These are phyloP conservation scores for Aspergillus carlsbadensis DNA, from an alignment of 495 filamentous ascomycete species.

Conservation along the genomic window DNA sequence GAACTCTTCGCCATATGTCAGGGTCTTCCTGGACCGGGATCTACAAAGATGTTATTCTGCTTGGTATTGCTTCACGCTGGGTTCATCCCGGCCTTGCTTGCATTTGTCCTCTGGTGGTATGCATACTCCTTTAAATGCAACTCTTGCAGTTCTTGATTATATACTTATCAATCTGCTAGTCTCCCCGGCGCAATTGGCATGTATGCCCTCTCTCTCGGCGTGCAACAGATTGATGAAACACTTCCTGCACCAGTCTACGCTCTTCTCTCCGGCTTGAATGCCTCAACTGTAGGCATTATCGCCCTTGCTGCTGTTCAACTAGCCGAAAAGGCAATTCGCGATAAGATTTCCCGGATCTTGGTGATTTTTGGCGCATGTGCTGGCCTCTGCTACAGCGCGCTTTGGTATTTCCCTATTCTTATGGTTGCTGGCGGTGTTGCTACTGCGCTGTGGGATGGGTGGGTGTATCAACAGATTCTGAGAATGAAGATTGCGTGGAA, in stretches of 20 bases:
- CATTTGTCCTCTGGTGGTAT: constrained; percentile 70
- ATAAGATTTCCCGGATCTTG: constrained; percentile 64
- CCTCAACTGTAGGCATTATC: constrained; percentile 76
- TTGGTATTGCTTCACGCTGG: constrained; percentile 68
- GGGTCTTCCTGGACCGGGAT: constrained; percentile 70
- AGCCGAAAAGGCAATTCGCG: constrained; percentile 71
- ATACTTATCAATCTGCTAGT: constrained; percentile 30
- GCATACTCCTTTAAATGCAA: background rate
- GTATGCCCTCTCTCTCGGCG: constrained; percentile 69
- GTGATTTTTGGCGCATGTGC: constrained; percentile 68
- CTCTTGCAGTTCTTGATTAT: no score
- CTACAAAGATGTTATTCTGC: constrained; percentile 79
- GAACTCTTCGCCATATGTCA: constrained; percentile 81
- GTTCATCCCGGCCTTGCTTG: constrained; percentile 58
- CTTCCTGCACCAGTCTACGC: constrained; percentile 71
- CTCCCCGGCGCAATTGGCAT: constrained; percentile 76
- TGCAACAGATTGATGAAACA: constrained; percentile 56
- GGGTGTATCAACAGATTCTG: constrained; percentile 45
- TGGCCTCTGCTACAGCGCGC: constrained; percentile 71
- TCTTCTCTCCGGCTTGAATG: constrained; percentile 74
- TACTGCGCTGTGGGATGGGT: constrained; percentile 61
- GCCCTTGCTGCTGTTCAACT: constrained; percentile 75
- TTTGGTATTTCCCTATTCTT: constrained; percentile 82
- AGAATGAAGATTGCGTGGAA: constrained; percentile 23
- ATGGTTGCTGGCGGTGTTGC: constrained; percentile 59